A percentile compares a stretch with the other conserved stretches of the same genome.
Conservation (phyloP, 768 basidiomycete genomes). For the Boletus sp. region DNA sequence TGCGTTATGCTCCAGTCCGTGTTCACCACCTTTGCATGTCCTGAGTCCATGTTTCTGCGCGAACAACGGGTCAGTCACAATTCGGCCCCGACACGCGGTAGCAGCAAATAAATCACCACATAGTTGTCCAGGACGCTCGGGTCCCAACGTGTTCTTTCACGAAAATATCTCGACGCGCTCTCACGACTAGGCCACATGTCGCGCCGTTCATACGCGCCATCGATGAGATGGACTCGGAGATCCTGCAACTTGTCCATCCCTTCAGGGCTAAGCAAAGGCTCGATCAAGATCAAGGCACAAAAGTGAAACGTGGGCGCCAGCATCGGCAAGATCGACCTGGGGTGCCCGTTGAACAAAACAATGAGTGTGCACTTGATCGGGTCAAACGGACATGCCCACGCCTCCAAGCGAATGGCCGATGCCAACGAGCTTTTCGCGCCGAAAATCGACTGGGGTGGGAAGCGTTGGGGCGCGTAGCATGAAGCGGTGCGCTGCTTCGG, state of each 20-base stretch:
- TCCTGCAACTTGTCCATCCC: conserved; percentile 41
- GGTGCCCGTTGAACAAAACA: background rate
- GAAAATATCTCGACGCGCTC: conserved; percentile 40
- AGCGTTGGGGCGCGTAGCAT: conserved; percentile 41
- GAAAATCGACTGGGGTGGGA: conserved; percentile 47
- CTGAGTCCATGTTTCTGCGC: conserved; percentile 48
- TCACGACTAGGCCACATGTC: conserved; percentile 52
- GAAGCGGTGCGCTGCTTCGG: conserved; percentile 56
- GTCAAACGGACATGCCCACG: conserved; percentile 51
- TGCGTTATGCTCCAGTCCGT: conserved; percentile 31
- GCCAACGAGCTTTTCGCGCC: conserved; percentile 51
- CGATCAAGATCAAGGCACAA: conserved; percentile 54
- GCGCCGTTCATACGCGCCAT: conserved; percentile 47
- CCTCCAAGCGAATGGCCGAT: conserved; percentile 71
- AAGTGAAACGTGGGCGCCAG: conserved; percentile 47
- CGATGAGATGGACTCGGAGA: conserved; percentile 44
- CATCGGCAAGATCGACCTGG: conserved; percentile 53
- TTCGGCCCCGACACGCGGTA: background rate
- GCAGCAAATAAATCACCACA: conserved; percentile 39
- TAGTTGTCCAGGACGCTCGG: conserved; percentile 49
- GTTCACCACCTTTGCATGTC: conserved; percentile 32
- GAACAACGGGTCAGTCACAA: background rate
- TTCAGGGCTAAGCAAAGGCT: conserved; percentile 60
- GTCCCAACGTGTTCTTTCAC: conserved; percentile 49
- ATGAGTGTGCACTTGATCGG: background rate